Evolutionary conservation across 441 rosid species (phyloP).

Genomic region (Populus hybrid): DNA sequence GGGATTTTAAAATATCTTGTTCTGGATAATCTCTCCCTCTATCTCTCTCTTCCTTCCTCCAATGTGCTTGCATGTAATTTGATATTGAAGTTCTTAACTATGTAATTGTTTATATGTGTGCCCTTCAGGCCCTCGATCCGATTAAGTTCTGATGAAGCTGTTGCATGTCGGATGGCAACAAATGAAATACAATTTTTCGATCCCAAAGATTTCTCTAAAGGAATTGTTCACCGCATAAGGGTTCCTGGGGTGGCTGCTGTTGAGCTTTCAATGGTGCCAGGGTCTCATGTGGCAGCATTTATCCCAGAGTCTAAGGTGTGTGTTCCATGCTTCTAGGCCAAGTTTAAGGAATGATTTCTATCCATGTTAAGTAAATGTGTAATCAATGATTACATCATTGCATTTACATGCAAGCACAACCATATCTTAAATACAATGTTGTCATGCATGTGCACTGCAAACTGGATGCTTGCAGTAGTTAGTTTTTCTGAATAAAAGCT

Average conservation of each 20-base stretch:
- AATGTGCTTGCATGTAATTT: background rate
- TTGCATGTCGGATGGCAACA: slow-evolving; percentile 80
- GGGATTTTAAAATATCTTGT: background rate
- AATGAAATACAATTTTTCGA: slow-evolving; percentile 89
- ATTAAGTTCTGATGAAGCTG: slow-evolving; percentile 78
- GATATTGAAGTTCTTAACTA: background rate
- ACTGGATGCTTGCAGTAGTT: background rate
- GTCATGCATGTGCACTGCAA: background rate
- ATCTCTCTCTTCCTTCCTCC: background rate
- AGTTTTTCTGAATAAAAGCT: background rate
- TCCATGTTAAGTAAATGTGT: background rate
- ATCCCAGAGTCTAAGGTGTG: slow-evolving; percentile 91
- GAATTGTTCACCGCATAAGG: slow-evolving; percentile 58
- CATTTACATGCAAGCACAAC: background rate
- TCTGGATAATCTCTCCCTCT: background rate
- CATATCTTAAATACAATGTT: background rate
- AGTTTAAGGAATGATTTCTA: background rate
- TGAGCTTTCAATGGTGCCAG: slow-evolving; percentile 78
- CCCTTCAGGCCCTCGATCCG: slow-evolving; percentile 72
- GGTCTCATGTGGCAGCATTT: slow-evolving; percentile 79
- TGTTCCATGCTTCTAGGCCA: slow-evolving; percentile 15
- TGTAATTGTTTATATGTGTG: slow-evolving; percentile 22
- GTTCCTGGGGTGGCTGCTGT: slow-evolving; percentile 71
- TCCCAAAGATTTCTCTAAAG: slow-evolving; percentile 72
- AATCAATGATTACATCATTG: background rate